These are phyloP conservation scores for Tylopilus sp. DNA, from an alignment of 1,284 basidiomycete genomes.

Conservation along the genomic window DNA sequence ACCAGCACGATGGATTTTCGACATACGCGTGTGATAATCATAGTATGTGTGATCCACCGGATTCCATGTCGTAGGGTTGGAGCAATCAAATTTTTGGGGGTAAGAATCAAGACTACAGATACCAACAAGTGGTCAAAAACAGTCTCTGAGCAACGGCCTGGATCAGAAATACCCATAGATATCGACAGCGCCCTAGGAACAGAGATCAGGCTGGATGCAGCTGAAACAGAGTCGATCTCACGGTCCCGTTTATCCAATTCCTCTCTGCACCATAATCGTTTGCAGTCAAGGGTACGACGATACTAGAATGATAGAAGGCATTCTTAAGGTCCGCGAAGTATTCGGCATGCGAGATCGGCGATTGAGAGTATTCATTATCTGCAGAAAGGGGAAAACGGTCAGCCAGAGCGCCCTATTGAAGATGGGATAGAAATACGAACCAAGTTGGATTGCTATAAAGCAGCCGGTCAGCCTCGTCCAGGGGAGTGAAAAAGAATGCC, in stretches of 20 bases:
- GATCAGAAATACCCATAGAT: constrained; percentile 43
- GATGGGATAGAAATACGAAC: constrained; percentile 36
- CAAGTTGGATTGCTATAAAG: constrained; percentile 57
- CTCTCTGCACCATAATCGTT: constrained; percentile 58
- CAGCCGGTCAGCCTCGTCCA: constrained; percentile 2
- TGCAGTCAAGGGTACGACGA: constrained; percentile 69
- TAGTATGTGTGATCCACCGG: constrained; percentile 29
- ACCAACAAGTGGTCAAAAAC: constrained; percentile 4
- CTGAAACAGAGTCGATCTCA: constrained; percentile 13
- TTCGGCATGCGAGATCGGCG: constrained; percentile 42
- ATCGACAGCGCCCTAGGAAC: constrained; percentile 44
- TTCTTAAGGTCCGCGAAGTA: constrained; percentile 64
- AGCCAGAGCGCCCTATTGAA: not conserved
- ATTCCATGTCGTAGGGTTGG: constrained; percentile 28
- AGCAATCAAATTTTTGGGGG: constrained; percentile 35
- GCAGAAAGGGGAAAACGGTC: not conserved
- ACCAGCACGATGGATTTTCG: not conserved
- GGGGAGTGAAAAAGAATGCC: not conserved
- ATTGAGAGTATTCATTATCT: constrained; percentile 76
- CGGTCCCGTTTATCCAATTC: constrained; percentile 68
- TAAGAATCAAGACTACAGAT: constrained; percentile 29
- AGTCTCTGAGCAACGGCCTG: not conserved
- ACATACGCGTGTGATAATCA: constrained; percentile 29
- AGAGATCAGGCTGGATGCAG: constrained; percentile 5
- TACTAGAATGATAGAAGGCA: constrained; percentile 49